A percentile compares a stretch with the other conserved stretches of the same genome.
Evolutionary conservation across 805 yeast genomes (phyloP).

Genomic region (Candida pseudofarinosa): DNA sequence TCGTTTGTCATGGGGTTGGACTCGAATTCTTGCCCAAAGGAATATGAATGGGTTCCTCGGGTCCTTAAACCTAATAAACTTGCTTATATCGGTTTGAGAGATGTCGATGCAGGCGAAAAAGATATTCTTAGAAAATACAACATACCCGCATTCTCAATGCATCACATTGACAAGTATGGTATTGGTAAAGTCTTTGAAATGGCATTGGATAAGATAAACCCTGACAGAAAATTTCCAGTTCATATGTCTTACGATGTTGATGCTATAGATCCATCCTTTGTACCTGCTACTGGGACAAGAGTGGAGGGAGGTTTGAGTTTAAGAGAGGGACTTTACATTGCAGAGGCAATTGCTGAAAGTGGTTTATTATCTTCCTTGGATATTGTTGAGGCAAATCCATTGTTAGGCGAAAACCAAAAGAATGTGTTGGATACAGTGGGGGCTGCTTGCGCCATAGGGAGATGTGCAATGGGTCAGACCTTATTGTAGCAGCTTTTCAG

Average conservation of each 20-base stretch:
- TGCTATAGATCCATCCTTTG: conserved; percentile 90
- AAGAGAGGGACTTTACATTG: conserved; percentile 89
- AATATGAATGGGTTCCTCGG: conserved; percentile 77
- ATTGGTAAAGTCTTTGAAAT: conserved; percentile 86
- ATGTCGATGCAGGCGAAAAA: conserved; percentile 85
- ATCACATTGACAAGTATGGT: conserved; percentile 92
- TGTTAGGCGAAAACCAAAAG: conserved; percentile 69
- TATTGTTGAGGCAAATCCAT: conserved; percentile 91
- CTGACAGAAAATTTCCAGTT: conserved; percentile 63
- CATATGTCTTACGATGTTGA: conserved; percentile 95
- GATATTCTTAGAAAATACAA: conserved; percentile 62
- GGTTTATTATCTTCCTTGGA: conserved; percentile 88
- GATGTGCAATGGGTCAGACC: conserved; percentile 94
- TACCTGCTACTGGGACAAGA: conserved; percentile 97
- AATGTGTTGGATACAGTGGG: conserved; percentile 82
- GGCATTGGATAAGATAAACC: conserved; percentile 80
- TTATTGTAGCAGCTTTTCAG: conserved; percentile 54
- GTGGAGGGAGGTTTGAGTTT: conserved; percentile 94
- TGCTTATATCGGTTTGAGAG: conserved; percentile 92
- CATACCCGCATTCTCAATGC: conserved; percentile 89
- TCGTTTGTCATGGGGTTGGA: conserved; percentile 85
- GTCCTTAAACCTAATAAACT: conserved; percentile 63
- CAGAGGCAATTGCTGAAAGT: conserved; percentile 87
- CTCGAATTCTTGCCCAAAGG: conserved; percentile 60
- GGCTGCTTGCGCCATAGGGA: conserved; percentile 85